phyloP scores from a whole-genome alignment of 116 monocot genomes.

The Posidonia oceanica region DNA sequence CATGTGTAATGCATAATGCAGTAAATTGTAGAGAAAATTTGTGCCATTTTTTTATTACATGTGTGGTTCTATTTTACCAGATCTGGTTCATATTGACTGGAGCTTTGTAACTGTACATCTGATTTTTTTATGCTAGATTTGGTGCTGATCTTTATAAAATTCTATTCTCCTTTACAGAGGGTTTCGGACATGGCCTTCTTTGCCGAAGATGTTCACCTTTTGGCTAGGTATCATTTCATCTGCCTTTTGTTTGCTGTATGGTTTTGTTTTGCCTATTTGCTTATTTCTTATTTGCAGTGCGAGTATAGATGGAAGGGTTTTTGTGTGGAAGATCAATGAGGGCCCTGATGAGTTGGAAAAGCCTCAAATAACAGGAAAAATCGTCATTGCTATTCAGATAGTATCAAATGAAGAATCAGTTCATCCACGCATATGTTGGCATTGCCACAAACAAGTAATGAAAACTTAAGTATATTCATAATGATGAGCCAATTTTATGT shows the following conservation, averaged over 20 bases:
- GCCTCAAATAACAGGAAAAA: constrained; percentile 86
- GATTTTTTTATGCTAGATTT: not conserved
- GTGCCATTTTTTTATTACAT: too few relatives aligned
- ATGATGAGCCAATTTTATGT: not conserved
- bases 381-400: constrained; percentile 74
- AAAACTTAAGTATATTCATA: not conserved
- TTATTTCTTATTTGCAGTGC: constrained; percentile 53
- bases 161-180: constrained; percentile 32
- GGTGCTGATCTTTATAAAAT: not conserved
- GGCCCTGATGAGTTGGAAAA: constrained; percentile 81
- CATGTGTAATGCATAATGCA: too few relatives aligned
- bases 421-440: constrained; percentile 95
- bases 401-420: constrained; percentile 46
- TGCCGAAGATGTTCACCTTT: constrained; percentile 95
- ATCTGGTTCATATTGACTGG: too few relatives aligned
- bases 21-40: too few relatives aligned
- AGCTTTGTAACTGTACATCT: not conserved
- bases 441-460: constrained; percentile 96
- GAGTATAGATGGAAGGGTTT: constrained; percentile 82
- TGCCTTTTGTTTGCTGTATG: not conserved
- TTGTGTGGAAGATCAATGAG: constrained; percentile 93
- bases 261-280: constrained; percentile 2
- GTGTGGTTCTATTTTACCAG: too few relatives aligned
- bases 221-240: constrained; percentile 59
- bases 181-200: constrained; percentile 99